Evolutionary conservation across 1,139 yeast genomes (phyloP), one percentile per base, ranked within the genome.

Genomic region (Pichia sp.): DNA sequence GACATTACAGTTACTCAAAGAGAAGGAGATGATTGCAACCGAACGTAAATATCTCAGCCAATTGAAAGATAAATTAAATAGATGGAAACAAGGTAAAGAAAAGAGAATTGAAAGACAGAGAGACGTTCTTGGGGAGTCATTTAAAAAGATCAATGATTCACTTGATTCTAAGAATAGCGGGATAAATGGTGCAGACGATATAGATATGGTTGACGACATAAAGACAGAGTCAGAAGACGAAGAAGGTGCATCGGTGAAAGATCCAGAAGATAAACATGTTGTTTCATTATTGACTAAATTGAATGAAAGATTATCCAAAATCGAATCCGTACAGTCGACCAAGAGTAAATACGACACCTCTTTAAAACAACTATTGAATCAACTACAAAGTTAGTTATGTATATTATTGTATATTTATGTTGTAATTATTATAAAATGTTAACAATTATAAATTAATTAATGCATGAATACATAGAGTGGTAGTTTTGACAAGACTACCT

Each of bases 21-120:
- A 61, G 44, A 44, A 51, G 21, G 53, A 53, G 10, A 36, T 37
- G 20, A 40, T 61, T 20, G 42, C 44, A 4, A 43, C 46, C 3
- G 63, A 63, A 31, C 39, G 40, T 10, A 51, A 50, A 35, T 60
- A 59, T 40, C 37, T 55, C 4, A 39, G 43, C 1, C 52, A 59
- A 7, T 56, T 53, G 34, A 53, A 53, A 34, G 48, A 43, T 4
- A 53, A 52, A 2, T 46, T 55, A 0, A 40, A 45, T 14, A 9
- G 9, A 8, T 53, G 55, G 55, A 47, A 46, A 37, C 18, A 34
- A 18, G 37, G 36, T 4, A 53, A 51, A 6, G 28, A 51, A 12
- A 43, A 51, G 12, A 45, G 53, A 10, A 34, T 51, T 4, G 21
- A 32, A 12, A 31, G 46, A n/a, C 21, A 47, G 11, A 48, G 35